Conservation (phyloP, 2,329 filamentous ascomycete species). For the Colletotrichum tabaci region DNA sequence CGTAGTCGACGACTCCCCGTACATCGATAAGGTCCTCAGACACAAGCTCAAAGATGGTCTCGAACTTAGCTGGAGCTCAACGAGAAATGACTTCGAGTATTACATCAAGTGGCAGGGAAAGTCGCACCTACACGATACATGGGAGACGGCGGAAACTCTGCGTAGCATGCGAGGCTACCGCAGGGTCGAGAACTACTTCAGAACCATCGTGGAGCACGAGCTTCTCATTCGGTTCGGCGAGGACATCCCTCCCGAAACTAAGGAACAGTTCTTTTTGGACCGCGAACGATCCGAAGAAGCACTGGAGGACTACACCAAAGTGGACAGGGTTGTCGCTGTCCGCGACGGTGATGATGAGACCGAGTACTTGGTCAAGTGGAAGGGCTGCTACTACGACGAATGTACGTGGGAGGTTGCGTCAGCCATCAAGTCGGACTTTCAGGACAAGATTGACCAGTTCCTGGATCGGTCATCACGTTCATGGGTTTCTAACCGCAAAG, state of each 20-base stretch:
- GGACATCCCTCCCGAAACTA: conserved; percentile 85
- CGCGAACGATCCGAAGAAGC: conserved; percentile 92
- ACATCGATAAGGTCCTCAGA: conserved; percentile 92
- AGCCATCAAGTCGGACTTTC: conserved; percentile 83
- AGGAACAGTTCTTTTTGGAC: conserved; percentile 95
- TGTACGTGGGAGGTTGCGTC: conserved; percentile 93
- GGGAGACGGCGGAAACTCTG: conserved; percentile 86
- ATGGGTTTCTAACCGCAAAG: conserved; percentile 83
- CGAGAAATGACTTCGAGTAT: conserved; percentile 86
- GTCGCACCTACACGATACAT: conserved; percentile 95
- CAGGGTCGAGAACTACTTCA: conserved; percentile 95
- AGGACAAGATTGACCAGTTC: conserved; percentile 92
- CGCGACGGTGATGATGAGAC: conserved; percentile 84
- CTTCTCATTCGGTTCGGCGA: conserved; percentile 83
- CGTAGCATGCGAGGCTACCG: conserved; percentile 86
- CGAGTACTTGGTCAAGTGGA: conserved; percentile 98
- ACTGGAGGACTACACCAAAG: conserved; percentile 89
- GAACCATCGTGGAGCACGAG: conserved; percentile 85
- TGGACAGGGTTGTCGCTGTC: conserved; percentile 91
- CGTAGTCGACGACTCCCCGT: conserved; percentile 83
- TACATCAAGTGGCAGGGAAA: conserved; percentile 97
- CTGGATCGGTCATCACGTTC: conserved; percentile 86
- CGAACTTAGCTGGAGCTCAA: conserved; percentile 70
- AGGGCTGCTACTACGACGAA: conserved; percentile 90
- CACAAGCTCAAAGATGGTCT: conserved; percentile 83